Evolutionary conservation across 441 rosid species (phyloP), one percentile per base, ranked within the genome.

Genomic region (Euphorbia schlechtendalii): DNA sequence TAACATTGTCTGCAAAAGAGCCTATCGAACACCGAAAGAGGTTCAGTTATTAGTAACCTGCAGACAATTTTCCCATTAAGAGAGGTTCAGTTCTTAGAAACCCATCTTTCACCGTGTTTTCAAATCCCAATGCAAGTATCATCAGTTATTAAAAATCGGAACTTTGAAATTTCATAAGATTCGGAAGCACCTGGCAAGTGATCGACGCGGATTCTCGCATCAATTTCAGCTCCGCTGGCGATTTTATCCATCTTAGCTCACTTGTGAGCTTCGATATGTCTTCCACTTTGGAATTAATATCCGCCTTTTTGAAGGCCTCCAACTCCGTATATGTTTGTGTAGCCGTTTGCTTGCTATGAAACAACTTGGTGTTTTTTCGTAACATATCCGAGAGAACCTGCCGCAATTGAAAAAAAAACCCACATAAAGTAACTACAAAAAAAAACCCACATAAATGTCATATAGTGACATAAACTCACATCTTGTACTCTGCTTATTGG

Each of bases 151-250:
- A 57, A 46, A 69, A 10, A 38, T 53, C 24, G 43, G 59, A n/a
- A 32, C 34, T 32, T 32, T 32, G 49, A 18, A 41, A 59, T 59
- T 27, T 27, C 20, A 7, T 32, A 53, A 9, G 30, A 15, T 27
- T 64, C 55, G 66, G 64, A 71, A 74, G 21, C 81, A 93, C 99
- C 99, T 94, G 98, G 78, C 96, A 94, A 70, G 88, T 94, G 78
- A 91, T 89, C 64, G 98, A 83, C 57, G 99, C 96, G 61, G 98
- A 84, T 69, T 94, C 98, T 77, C 82, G 85, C 98, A 91, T 94
- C 74, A 91, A 78, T 76, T 79, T 86, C 66, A 91, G 78, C 77
- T 94, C 98, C 11, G 96, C 86, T 13, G 94, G 77, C 65, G 99
- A 89, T 77, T 94, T 94, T 70, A 76, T 79, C 89, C 90, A 87